Percentiles rank a stretch among this genome's conserved stretches.
Conservation (phyloP, 257 asterid genomes). For the Euphrasia confusa region DNA sequence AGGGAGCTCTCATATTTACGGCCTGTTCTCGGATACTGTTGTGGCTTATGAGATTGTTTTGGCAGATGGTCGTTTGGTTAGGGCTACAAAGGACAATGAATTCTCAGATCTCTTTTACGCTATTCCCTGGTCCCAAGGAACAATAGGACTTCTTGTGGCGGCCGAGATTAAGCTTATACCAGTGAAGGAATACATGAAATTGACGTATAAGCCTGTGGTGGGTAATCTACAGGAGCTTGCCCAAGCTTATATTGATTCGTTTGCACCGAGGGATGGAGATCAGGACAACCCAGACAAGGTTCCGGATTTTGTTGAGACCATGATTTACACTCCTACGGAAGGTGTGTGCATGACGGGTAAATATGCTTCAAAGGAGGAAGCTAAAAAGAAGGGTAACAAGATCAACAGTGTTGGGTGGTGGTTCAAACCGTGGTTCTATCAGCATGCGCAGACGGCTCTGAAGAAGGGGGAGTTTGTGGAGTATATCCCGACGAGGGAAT, state of each 20-base stretch:
- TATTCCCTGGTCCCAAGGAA: slow-evolving; percentile 98
- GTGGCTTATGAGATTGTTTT: slow-evolving; percentile 82
- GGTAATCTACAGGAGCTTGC: slow-evolving; percentile 75
- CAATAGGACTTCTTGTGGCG: slow-evolving; percentile 81
- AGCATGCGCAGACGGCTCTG: slow-evolving; percentile 88
- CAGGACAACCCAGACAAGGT: slow-evolving; percentile 82
- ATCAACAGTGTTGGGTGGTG: slow-evolving; percentile 82
- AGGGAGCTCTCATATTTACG: slow-evolving; percentile 91
- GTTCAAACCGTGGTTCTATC: slow-evolving; percentile 97
- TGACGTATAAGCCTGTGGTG: slow-evolving; percentile 74
- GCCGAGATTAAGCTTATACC: slow-evolving; percentile 97
- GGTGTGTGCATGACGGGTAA: slow-evolving; percentile 79
- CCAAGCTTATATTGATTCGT: slow-evolving; percentile 74
- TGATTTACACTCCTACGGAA: slow-evolving; percentile 68
- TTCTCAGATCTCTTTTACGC: slow-evolving; percentile 82
- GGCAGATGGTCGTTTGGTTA: slow-evolving; percentile 74
- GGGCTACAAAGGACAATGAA: slow-evolving; percentile 88
- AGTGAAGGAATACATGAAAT: slow-evolving; percentile 79
- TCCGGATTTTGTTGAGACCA: slow-evolving; percentile 85
- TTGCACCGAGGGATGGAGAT: slow-evolving; percentile 81
- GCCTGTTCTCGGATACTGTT: slow-evolving; percentile 87
- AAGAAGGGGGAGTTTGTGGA: slow-evolving; percentile 86
- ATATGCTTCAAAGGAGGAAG: slow-evolving; percentile 87
- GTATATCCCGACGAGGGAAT: slow-evolving; percentile 87
- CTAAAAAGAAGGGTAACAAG: slow-evolving; percentile 75